Evolutionary conservation across 179 eudicot species (phyloP).

Genomic region (Dionaea muscipula): DNA sequence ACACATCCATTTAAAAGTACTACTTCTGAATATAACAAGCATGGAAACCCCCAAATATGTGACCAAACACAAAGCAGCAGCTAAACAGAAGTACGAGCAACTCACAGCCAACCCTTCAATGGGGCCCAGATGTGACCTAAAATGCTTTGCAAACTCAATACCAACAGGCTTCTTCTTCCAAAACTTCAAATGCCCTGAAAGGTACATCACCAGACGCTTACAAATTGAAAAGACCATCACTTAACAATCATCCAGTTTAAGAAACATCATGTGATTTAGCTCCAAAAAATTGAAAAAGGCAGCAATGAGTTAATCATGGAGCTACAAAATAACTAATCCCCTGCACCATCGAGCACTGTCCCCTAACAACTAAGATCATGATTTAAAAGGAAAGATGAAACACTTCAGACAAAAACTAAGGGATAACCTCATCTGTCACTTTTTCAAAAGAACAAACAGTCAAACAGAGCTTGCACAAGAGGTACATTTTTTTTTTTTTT

Average conservation of each 20-base stretch:
- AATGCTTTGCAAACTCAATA: constrained; percentile 92
- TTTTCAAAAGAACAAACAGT: too few species aligned
- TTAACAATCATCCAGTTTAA: not conserved
- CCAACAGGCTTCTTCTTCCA: constrained; percentile 92
- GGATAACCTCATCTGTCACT: too few species aligned
- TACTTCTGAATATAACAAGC: not conserved
- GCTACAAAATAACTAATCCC: too few species aligned
- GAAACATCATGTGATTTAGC: not conserved
- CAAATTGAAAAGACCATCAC: not conserved
- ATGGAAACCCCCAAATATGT: constrained; percentile 2
- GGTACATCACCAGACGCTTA: not conserved
- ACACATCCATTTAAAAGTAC: too few species aligned
- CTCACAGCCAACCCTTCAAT: constrained; percentile 92
- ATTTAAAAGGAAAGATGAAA: too few species aligned
- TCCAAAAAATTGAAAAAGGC: too few species aligned
- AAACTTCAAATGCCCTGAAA: constrained; percentile 77
- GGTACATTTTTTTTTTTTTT: too few species aligned
- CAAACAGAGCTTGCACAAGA: too few species aligned
- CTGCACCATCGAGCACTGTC: too few species aligned
- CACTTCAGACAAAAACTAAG: too few species aligned
- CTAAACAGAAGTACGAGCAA: constrained; percentile 10
- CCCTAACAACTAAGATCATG: too few species aligned
- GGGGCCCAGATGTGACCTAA: constrained; percentile 90
- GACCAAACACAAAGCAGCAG: constrained; percentile 2
- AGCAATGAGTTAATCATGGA: too few species aligned